A percentile compares a stretch with the other conserved stretches of the same genome.
Evolutionary conservation across 2,329 filamentous ascomycete species (phyloP).

Genomic region (Fusarium nurragi): DNA sequence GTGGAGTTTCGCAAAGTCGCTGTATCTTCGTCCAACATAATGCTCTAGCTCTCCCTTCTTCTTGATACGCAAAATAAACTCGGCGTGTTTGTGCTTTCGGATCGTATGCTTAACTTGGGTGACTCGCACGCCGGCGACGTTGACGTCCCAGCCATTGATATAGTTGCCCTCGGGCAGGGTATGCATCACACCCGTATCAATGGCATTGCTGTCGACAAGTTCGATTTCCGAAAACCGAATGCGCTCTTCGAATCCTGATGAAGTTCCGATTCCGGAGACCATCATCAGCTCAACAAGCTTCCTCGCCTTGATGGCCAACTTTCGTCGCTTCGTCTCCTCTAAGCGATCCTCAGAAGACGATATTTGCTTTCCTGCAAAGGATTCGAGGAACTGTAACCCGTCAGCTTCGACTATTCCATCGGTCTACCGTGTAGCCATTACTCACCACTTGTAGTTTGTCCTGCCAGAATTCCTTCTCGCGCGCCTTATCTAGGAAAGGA

Average conservation of each 20-base stretch:
- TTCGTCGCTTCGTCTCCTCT: conserved; percentile 94
- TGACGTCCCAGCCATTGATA: conserved; percentile 94
- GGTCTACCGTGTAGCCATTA: conserved; percentile 40
- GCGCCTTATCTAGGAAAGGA: conserved; percentile 94
- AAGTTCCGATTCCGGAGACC: conserved; percentile 95
- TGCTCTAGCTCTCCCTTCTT: conserved; percentile 77
- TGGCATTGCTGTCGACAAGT: conserved; percentile 91
- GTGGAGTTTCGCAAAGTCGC: conserved; percentile 84
- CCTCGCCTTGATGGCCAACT: conserved; percentile 90
- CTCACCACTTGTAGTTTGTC: conserved; percentile 93
- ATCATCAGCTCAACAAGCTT: conserved; percentile 99
- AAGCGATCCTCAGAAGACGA: conserved; percentile 95
- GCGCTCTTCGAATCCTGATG: conserved; percentile 96
- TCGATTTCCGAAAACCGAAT: conserved; percentile 98
- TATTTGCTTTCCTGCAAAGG: conserved; percentile 96
- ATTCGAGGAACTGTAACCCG: conserved; percentile 81
- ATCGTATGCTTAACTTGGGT: conserved; percentile 85
- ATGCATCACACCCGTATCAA: conserved; percentile 86
- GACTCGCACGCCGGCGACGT: conserved; percentile 88
- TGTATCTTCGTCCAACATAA: conserved; percentile 86
- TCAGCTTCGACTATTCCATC: conserved; percentile 10
- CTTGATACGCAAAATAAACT: conserved; percentile 90
- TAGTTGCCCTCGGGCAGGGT: conserved; percentile 91
- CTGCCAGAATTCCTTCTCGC: conserved; percentile 99
- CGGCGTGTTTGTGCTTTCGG: conserved; percentile 89